Evolutionary conservation across 768 basidiomycete species (phyloP).

Genomic region (Boletus rubroflammeus): DNA sequence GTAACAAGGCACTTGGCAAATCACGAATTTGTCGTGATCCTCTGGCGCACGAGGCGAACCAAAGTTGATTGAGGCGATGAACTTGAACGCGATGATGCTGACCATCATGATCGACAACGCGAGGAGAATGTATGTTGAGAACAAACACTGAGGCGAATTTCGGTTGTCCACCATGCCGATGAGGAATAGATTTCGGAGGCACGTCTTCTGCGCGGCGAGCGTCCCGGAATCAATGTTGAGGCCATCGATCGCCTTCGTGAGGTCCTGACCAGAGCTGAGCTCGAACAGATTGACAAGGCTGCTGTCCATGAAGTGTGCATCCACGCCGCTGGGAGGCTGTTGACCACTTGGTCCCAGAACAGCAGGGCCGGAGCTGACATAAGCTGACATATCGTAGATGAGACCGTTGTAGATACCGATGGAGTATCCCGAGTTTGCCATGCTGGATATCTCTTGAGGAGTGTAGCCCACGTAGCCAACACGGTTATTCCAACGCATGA

Average conservation of each 20-base stretch:
- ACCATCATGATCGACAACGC: constrained; percentile 91
- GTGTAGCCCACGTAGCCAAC: constrained; percentile 87
- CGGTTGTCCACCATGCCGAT: constrained; percentile 92
- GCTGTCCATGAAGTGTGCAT: constrained; percentile 70
- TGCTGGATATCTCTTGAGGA: constrained; percentile 65
- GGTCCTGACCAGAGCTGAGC: constrained; percentile 67
- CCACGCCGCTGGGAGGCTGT: constrained; percentile 37
- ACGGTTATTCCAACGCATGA: constrained; percentile 86
- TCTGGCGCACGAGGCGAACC: constrained; percentile 77
- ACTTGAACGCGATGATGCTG: constrained; percentile 93
- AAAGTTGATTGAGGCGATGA: constrained; percentile 87
- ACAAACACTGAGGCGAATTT: constrained; percentile 86
- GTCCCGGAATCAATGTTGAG: constrained; percentile 58
- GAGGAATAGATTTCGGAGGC: constrained; percentile 90
- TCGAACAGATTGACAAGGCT: constrained; percentile 72
- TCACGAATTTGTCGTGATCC: constrained; percentile 95
- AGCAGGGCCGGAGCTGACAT: constrained; percentile 68
- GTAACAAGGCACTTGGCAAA: constrained; percentile 98
- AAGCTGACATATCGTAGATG: constrained; percentile 84
- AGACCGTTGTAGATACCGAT: constrained; percentile 85
- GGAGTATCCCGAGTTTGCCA: constrained; percentile 58
- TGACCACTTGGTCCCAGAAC: constrained; percentile 46
- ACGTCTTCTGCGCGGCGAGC: constrained; percentile 74
- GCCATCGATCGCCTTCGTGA: constrained; percentile 69
- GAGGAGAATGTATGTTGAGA: constrained; percentile 88